Evolutionary conservation across 192 early-diverging fungal species (phyloP), one percentile per base, ranked within the genome.

Genomic region (Podila epigama): DNA sequence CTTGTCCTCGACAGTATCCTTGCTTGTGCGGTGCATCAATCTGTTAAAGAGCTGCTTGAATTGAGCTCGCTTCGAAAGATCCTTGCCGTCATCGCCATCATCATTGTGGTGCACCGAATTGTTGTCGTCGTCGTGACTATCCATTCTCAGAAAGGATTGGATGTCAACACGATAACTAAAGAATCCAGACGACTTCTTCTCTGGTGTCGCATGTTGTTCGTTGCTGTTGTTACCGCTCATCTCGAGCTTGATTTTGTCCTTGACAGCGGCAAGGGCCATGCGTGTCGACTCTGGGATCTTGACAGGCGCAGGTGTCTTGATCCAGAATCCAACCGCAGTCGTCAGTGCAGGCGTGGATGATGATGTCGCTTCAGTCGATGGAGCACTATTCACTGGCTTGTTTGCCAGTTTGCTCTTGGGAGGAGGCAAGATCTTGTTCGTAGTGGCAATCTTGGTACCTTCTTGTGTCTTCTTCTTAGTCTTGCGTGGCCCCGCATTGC

Each of bases 351-450:
- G 44, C 60, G n/a, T n/a, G n/a, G n/a, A n/a, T n/a, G n/a, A n/a
- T n/a, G n/a, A n/a, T n/a, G n/a, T n/a, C n/a, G n/a, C n/a, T n/a
- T n/a, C n/a, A n/a, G n/a, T n/a, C n/a, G n/a, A n/a, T n/a, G 57
- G 42, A 4, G 65, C 3, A 3, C 39, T 56, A 22, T 65, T 40
- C 18, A 32, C 58, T 0, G 66, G 13, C 28, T 68, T 68, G 10
- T n/a, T n/a, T n/a, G n/a, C n/a, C n/a, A 60, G 55, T n/a, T 77
- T 77, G 42, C 63, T 77, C 55, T 77, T 77, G 32, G 72, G 72
- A 13, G 72, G 72, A 35, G 72, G 52, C 12, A 77, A 48, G 20
- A 63, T 25, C 2, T 61, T 53, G 22, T 39, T 35, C 1, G 66
- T 64, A n/a, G 22, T 63, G 51, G 64, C 29, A n/a, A 77, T 60